Conservation (phyloP, 495 filamentous ascomycete genomes). For the Aspergillus avenaceus region DNA sequence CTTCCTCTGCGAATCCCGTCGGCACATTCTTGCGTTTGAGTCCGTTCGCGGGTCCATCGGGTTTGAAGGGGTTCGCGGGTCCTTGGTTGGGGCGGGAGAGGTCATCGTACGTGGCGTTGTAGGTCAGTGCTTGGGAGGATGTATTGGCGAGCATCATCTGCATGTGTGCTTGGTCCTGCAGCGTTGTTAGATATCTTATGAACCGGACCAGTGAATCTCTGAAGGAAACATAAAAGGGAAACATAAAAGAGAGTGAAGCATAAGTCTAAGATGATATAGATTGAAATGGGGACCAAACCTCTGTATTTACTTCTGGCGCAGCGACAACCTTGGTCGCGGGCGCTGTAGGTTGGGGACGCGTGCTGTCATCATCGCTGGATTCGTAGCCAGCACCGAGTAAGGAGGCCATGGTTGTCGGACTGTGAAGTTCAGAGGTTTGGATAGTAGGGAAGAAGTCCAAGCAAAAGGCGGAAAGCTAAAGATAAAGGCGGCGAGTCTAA, state of each 20-base stretch:
- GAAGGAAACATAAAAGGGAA: not conserved
- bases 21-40: slow-evolving; percentile 87
- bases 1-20: slow-evolving; percentile 84
- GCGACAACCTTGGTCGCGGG: slow-evolving; percentile 45
- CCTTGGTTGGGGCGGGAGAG: slow-evolving; percentile 65
- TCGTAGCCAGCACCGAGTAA: slow-evolving; percentile 48
- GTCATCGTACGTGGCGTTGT: slow-evolving; percentile 68
- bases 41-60: slow-evolving; percentile 49
- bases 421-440: not conserved
- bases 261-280: too few species aligned
- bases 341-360: slow-evolving; percentile 12
- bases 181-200: slow-evolving; percentile 23
- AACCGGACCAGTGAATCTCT: not conserved
- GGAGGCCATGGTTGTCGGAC: slow-evolving; percentile 37
- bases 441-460: slow-evolving; percentile 2
- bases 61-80: slow-evolving; percentile 76
- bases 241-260: not conserved
- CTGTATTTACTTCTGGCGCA: slow-evolving; percentile 57
- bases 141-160: slow-evolving; percentile 55
- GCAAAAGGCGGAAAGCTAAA: slow-evolving; percentile 8
- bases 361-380: slow-evolving; percentile 49
- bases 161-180: slow-evolving; percentile 53
- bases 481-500: slow-evolving; percentile 1
- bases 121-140: slow-evolving; percentile 49
- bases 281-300: slow-evolving; percentile 56